These are phyloP conservation scores for Gossypium bickii DNA, from an alignment of 345 rosid genomes.

Conservation along the genomic window DNA sequence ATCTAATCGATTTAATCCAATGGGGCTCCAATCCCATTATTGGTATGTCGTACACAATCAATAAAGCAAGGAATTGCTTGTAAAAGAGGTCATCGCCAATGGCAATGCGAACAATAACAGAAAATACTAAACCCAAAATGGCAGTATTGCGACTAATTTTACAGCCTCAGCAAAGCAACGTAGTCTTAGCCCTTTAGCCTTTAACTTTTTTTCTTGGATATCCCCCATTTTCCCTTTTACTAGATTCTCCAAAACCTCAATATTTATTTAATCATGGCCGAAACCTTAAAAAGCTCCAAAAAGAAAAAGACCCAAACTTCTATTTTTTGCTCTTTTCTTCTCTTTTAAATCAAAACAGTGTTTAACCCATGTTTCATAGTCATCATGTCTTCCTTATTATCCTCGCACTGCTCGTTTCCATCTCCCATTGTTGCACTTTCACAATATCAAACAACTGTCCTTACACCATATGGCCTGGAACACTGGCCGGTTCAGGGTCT, in stretches of 20 bases:
- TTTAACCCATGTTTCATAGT: neutral
- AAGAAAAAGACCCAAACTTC: neutral
- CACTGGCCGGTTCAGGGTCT: constrained; percentile 74
- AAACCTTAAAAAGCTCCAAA: no score
- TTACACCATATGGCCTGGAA: constrained; percentile 80
- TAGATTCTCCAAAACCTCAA: constrained; percentile 22
- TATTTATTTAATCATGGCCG: neutral
- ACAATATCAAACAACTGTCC: constrained; percentile 68
- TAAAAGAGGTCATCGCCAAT: constrained; percentile 26
- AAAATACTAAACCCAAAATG: constrained; percentile 53
- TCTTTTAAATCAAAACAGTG: neutral
- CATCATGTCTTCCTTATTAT: constrained; percentile 25
- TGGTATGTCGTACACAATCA: neutral
- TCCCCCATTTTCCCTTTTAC: neutral
- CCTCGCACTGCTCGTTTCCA: constrained; percentile 30
- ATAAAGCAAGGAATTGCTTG: constrained; percentile 70
- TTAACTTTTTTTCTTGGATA: constrained; percentile 17
- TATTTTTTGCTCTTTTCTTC: neutral
- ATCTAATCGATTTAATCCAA: no score
- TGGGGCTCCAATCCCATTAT: no score
- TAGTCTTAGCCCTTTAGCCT: constrained; percentile 32
- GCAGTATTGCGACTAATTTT: constrained; percentile 43
- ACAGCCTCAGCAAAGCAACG: constrained; percentile 40
- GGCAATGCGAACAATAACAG: constrained; percentile 11
- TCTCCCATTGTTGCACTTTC: constrained; percentile 44